Conservation (phyloP, 164 flowering plant genomes). For the Brasenia schreberi region DNA sequence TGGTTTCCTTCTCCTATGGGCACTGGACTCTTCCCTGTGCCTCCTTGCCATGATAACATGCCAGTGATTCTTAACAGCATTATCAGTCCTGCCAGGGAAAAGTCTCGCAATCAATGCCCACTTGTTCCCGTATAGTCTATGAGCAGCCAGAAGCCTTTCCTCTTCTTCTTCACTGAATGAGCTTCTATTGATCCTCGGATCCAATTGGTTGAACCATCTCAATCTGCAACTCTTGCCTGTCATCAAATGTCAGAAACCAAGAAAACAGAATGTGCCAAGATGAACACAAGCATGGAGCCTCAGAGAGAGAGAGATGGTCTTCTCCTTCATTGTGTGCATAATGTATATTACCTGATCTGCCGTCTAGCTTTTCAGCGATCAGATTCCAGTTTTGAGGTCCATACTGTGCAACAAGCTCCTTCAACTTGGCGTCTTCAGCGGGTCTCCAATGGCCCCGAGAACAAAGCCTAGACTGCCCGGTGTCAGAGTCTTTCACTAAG, state of each 20-base stretch:
- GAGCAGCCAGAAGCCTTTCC: constrained; percentile 51
- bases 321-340: neutral
- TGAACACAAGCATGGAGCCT: neutral
- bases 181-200: constrained; percentile 61
- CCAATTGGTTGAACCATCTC: constrained; percentile 83
- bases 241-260: neutral
- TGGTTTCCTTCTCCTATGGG: constrained; percentile 29
- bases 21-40: constrained; percentile 35
- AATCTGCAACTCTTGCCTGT: constrained; percentile 75
- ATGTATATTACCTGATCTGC: constrained; percentile 15
- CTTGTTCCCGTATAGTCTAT: constrained; percentile 48
- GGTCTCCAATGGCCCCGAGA: constrained; percentile 25
- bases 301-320: neutral
- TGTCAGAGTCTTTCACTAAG: constrained; percentile 1
- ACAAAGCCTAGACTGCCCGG: constrained; percentile 8
- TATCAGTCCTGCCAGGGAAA: constrained; percentile 74
- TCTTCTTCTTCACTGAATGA: constrained; percentile 70
- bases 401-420: constrained; percentile 15
- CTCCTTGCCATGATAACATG: constrained; percentile 73
- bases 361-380: constrained; percentile 20
- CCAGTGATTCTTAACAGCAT: constrained; percentile 82
- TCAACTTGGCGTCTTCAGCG: constrained; percentile 16
- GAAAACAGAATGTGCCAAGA: neutral
- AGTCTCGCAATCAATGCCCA: constrained; percentile 76
- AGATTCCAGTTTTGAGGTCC: constrained; percentile 26